These are phyloP conservation scores for Phytophthora pluvialis DNA, from an alignment of 352 stramenopile genomes.

Conservation along the genomic window DNA sequence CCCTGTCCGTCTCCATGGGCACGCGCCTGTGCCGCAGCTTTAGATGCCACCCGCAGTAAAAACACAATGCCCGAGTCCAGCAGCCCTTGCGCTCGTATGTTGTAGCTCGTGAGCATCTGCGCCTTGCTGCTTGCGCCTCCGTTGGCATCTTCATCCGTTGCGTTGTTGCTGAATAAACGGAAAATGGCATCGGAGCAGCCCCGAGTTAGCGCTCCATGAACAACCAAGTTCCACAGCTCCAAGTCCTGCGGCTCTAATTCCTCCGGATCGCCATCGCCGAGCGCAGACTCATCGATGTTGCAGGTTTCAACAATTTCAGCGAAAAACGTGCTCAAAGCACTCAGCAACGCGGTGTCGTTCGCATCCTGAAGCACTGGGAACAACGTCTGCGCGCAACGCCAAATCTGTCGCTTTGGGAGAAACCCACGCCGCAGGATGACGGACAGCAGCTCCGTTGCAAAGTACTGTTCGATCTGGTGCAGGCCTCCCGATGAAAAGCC, in stretches of 20 bases:
- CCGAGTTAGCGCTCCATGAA: slow-evolving; percentile 47
- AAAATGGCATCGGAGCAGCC: slow-evolving; percentile 46
- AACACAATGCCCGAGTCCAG: slow-evolving; percentile 71
- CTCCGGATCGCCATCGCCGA: slow-evolving; percentile 22
- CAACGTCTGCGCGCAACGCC: slow-evolving; percentile 51
- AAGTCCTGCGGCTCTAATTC: slow-evolving; percentile 30
- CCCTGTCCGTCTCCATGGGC: slow-evolving; percentile 2
- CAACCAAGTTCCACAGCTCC: slow-evolving; percentile 59
- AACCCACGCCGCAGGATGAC: slow-evolving; percentile 66
- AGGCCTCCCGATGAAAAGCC: slow-evolving; percentile 40
- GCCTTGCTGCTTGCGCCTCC: slow-evolving; percentile 31
- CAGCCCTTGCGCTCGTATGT: slow-evolving; percentile 68
- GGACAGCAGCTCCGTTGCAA: slow-evolving; percentile 67
- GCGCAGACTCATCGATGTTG: slow-evolving; percentile 47
- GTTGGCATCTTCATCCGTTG: slow-evolving; percentile 16
- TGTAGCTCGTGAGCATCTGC: slow-evolving; percentile 71
- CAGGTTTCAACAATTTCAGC: slow-evolving; percentile 65
- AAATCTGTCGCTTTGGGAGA: slow-evolving; percentile 57
- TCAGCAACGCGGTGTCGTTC: slow-evolving; percentile 53
- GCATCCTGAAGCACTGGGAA: slow-evolving; percentile 50
- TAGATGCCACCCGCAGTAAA: slow-evolving; percentile 65
- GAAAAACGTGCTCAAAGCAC: slow-evolving; percentile 65
- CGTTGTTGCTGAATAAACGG: slow-evolving; percentile 52
- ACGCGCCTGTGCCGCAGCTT: slow-evolving; percentile 42
- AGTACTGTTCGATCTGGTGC: slow-evolving; percentile 62